Evolutionary conservation across 139 green algal genomes (phyloP), one percentile per base, ranked within the genome.

Genomic region (Picochlorum sp.): DNA sequence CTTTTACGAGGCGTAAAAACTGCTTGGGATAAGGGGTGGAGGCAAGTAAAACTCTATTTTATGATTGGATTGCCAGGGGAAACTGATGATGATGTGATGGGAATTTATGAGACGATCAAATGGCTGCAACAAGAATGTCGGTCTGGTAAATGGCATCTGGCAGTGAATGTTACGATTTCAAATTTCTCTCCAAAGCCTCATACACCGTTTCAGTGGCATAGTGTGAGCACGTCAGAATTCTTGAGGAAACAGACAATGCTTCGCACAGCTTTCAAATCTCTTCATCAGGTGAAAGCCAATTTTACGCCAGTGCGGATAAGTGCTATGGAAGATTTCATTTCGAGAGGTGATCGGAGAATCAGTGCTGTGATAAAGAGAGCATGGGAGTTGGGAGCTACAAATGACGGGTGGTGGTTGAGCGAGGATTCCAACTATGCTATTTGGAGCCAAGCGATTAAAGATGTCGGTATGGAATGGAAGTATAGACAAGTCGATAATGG

Each of bases 161-260:
- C 69, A 0, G 69, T 92, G 13, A 75, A 80, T 28, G 68, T 90
- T 13, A 91, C 84, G 44, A 82, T 91, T 58, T 81, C 68, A 59
- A 92, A 90, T 71, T 90, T 90, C 76, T 88, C 82, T 15, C 84
- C 84, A 66, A 91, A 91, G 75, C 84, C 84, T 5, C 84, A 91
- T 78, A 91, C 84, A 16, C 85, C 85, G 45, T 91, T 92, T 71
- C 85, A 91, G 58, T 86, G 78, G 80, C 79, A 85, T 71, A 70
- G 72, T 0, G 85, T 92, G 13, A 75, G 50, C 45, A 85, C 84
- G 4, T 59, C 67, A 4, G 84, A 90, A 64, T 89, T 87, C 41
- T 20, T 52, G 41, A 67, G 84, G 52, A 91, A 91, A 74, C 80
- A 90, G 67, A 59, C 24, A 5, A 64, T 90, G 61, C 81, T 90